Base-by-base conservation (phyloP, 176 grass and related monocot species). In the Rhynchospora pubera region DNA sequence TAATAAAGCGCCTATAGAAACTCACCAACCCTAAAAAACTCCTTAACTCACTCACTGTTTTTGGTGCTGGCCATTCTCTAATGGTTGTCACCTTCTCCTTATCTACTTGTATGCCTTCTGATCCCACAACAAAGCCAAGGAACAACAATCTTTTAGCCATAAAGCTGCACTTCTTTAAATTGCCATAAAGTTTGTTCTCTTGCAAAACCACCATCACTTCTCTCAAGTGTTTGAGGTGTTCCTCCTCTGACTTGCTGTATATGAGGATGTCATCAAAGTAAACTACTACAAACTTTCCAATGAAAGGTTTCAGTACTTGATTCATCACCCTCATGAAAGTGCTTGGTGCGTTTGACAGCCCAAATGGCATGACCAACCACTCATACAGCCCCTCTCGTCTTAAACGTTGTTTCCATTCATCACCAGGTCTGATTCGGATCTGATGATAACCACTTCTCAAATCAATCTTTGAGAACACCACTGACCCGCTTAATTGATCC, bases 241-340 rank as follows among this genome's bases (percentile, higher is more conserved):
- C n/a, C n/a, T n/a, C n/a, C n/a, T n/a, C n/a, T n/a, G n/a, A 28
- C 26, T 28, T 28, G 26, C 26, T 28, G 1, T 28, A 28, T 28
- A 28, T 28, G 10, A 79, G 46, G 1, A 79, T 79, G 10, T 79
- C 44, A 55, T 55, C 75, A 57, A 79, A 79, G 13, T 79, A 79
- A 10, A 58, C 46, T 2, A 48, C 46, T 7, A 48, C 46, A 48
- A 48, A 48, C 46, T 48, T 48, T 9, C 46, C 46, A 26, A 22
- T 55, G 18, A 53, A 22, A 28, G n/a, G 45, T 1, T 22, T 16
- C 2, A 79, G 9, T 16, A 79, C 53, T 23, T 79, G 75, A 21
- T 78, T 78, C 75, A 79, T 79, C 1, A 79, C 18, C 42, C 15
- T 12, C 75, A 59, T 79, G 26, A 79, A 79, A 5, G 75, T 79